phyloP scores from a whole-genome alignment of 495 filamentous ascomycete species.

The Lophiostoma macrostomum region DNA sequence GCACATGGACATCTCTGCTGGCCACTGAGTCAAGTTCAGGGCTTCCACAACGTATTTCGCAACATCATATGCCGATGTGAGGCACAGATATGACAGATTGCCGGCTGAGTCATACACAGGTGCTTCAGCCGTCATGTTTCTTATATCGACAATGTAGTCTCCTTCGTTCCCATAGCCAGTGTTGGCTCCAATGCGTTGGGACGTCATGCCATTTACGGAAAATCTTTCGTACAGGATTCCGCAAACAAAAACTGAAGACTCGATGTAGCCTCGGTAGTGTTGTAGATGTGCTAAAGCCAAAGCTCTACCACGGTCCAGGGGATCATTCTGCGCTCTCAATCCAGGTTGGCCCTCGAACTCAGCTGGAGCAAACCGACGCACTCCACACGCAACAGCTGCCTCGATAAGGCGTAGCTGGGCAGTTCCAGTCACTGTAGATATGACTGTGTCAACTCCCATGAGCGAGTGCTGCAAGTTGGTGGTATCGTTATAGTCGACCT shows the following conservation, averaged over 20 bases:
- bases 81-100: conserved; percentile 52
- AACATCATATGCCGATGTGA: conserved; percentile 67
- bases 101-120: conserved; percentile 51
- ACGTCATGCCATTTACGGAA: conserved; percentile 57
- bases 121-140: conserved; percentile 54
- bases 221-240: conserved; percentile 78
- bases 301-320: conserved; percentile 55
- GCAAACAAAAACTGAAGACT: conserved; percentile 66
- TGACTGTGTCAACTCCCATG: conserved; percentile 67
- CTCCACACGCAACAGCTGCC: conserved; percentile 61
- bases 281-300: conserved; percentile 55
- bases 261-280: conserved; percentile 52
- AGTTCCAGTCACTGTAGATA: conserved; percentile 65
- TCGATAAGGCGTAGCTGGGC: conserved; percentile 71
- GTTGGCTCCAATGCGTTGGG: conserved; percentile 51
- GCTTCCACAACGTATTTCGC: conserved; percentile 63
- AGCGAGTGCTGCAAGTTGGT: conserved; percentile 59
- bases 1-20: conserved; percentile 61
- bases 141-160: conserved; percentile 63
- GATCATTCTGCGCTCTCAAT: conserved; percentile 45
- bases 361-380: conserved; percentile 67
- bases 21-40: conserved; percentile 60
- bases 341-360: conserved; percentile 64
- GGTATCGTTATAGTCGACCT: conserved; percentile 60
- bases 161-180: conserved; percentile 53